phyloP scores from a whole-genome alignment of 306 rosid genomes.

The Castanea crenata region DNA sequence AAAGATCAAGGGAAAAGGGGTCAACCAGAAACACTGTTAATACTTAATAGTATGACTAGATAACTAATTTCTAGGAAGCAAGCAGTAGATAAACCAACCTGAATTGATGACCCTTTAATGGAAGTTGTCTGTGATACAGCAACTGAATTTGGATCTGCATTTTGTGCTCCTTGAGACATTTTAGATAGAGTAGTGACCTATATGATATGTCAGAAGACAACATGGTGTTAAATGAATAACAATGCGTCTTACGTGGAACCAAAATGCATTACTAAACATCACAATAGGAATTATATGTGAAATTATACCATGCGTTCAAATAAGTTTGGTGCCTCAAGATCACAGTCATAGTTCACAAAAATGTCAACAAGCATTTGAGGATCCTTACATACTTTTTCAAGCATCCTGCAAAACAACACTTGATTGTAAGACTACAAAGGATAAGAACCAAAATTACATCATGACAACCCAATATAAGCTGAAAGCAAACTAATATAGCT shows the following conservation, averaged over 20 bases:
- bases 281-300: conserved; percentile 12
- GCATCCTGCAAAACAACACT: conserved; percentile 68
- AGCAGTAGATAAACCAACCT: conserved; percentile 53
- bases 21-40: conserved; percentile 25
- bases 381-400: conserved; percentile 93
- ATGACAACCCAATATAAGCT: conserved; percentile 3
- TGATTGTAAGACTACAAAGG: conserved; percentile 24
- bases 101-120: conserved; percentile 91
- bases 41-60: conserved; percentile 5
- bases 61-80: conserved; percentile 22
- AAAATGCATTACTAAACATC: conserved; percentile 16
- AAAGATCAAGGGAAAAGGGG: conserved; percentile 31
- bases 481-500: not conserved
- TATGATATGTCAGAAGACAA: conserved; percentile 28
- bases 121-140: conserved; percentile 73
- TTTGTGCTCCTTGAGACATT: conserved; percentile 86
- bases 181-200: conserved; percentile 91
- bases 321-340: conserved; percentile 97
- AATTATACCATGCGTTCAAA: conserved; percentile 92
- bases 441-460: conserved; percentile 25
- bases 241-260: not conserved
- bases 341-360: conserved; percentile 99
- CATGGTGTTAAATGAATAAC: conserved; percentile 14
- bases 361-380: conserved; percentile 98
- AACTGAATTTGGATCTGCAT: conserved; percentile 73